Conservation (phyloP, 176 grass and related monocot genomes). For the Luzula sylvatica region DNA sequence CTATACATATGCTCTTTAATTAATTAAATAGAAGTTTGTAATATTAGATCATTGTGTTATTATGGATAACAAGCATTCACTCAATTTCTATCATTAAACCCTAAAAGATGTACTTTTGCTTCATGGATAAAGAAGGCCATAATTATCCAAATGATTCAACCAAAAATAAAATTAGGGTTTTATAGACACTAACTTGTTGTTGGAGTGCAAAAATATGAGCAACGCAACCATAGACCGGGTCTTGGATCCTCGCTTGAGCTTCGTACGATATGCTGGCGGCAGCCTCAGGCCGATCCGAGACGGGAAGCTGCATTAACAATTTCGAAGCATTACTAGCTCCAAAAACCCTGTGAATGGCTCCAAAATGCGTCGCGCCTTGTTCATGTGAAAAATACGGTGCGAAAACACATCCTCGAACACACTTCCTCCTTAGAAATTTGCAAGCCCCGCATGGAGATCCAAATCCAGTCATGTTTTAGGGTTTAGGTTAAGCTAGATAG, state of each 20-base stretch:
- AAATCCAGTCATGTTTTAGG: slow-evolving; percentile 2
- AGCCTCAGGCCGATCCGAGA: slow-evolving; percentile 41
- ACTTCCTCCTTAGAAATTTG: slow-evolving; percentile 39
- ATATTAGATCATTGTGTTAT: no score
- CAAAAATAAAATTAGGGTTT: background rate
- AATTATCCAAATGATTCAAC: background rate
- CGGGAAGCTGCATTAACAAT: slow-evolving; percentile 33
- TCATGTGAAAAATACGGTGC: slow-evolving; percentile 41
- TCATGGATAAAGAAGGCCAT: background rate
- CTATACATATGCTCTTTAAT: no score
- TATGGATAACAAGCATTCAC: no score
- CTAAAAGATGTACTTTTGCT: background rate
- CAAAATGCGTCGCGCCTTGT: slow-evolving; percentile 32
- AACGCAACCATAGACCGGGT: slow-evolving; percentile 63
- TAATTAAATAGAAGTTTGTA: no score
- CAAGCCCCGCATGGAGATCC: slow-evolving; percentile 33
- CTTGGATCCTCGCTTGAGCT: slow-evolving; percentile 52
- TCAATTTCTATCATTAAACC: no score
- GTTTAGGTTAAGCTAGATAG: background rate
- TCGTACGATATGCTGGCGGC: slow-evolving; percentile 50
- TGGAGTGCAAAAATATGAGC: slow-evolving; percentile 49
- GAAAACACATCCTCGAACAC: slow-evolving; percentile 29
- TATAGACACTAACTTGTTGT: slow-evolving; percentile 31
- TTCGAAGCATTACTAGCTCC: slow-evolving; percentile 42
- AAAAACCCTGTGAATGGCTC: slow-evolving; percentile 49